Evolutionary conservation across 371 early-diverging fungal species (phyloP).

Genomic region (Chytridium lagenaria): DNA sequence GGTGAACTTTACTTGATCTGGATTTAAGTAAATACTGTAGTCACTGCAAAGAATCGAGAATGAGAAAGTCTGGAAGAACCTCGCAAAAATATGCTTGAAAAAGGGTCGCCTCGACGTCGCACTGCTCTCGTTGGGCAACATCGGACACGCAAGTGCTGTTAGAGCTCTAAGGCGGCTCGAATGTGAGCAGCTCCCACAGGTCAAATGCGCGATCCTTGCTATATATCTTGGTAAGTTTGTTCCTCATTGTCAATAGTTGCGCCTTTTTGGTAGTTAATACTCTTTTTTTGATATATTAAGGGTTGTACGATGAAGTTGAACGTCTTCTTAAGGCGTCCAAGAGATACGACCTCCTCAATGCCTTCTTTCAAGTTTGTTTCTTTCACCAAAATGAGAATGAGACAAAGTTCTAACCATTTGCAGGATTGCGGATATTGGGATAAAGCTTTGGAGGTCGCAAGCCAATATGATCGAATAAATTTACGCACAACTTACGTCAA

Average conservation of each 20-base stretch:
- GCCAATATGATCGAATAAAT: slow-evolving; percentile 47
- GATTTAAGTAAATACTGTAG: slow-evolving; percentile 19
- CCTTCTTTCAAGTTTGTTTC: slow-evolving; percentile 41
- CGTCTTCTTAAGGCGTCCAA: slow-evolving; percentile 24
- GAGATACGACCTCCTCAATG: slow-evolving; percentile 46
- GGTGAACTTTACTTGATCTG: slow-evolving; percentile 29
- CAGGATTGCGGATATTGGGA: slow-evolving; percentile 53
- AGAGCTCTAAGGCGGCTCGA: slow-evolving; percentile 32
- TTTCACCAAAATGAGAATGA: slow-evolving; percentile 5
- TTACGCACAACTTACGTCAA: slow-evolving; percentile 50
- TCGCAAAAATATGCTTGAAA: slow-evolving; percentile 58
- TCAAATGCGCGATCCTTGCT: slow-evolving; percentile 41
- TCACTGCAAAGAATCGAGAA: slow-evolving; percentile 50
- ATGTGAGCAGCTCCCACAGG: slow-evolving; percentile 24
- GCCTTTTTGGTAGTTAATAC: background rate
- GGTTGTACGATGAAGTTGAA: slow-evolving; percentile 50
- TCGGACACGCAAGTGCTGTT: slow-evolving; percentile 51
- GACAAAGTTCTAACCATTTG: slow-evolving; percentile 10
- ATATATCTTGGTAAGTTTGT: slow-evolving; percentile 49
- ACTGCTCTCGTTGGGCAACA: slow-evolving; percentile 49
- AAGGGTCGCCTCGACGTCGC: slow-evolving; percentile 48
- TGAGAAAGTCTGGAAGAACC: slow-evolving; percentile 54
- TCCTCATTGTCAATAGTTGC: too few relatives aligned
- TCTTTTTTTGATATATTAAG: slow-evolving; percentile 14
- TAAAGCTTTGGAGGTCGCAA: slow-evolving; percentile 51